phyloP scores from a whole-genome alignment of 2,329 filamentous ascomycete genomes.

The Macrophomina pseudophaseolina region DNA sequence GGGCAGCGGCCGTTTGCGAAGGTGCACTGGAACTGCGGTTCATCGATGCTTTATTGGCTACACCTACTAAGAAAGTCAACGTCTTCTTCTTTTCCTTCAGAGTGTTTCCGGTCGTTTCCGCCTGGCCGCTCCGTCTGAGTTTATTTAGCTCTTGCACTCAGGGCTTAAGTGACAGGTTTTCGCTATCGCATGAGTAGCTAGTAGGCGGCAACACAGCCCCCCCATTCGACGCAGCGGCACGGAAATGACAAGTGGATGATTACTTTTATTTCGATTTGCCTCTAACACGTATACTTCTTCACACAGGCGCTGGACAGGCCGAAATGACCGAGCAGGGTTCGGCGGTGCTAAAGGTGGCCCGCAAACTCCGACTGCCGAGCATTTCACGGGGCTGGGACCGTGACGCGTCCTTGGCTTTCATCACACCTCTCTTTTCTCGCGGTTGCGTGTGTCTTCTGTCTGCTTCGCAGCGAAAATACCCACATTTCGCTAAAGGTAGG shows the following conservation, averaged over 20 bases:
- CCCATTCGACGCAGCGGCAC: neutral
- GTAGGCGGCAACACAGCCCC: neutral
- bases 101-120: neutral
- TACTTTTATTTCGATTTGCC: constrained; percentile 16
- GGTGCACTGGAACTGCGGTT: neutral
- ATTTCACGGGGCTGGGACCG: constrained; percentile 6
- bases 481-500: constrained; percentile 18
- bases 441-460: neutral
- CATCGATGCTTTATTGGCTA: constrained; percentile 1
- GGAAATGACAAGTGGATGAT: neutral
- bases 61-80: neutral
- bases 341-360: neutral
- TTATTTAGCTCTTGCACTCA: neutral
- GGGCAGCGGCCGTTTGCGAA: too few species aligned
- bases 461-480: neutral
- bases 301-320: neutral
- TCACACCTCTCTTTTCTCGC: neutral
- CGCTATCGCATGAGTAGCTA: neutral
- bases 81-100: neutral
- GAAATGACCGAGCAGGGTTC: constrained; percentile 8
- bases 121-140: neutral
- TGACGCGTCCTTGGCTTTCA: constrained; percentile 21
- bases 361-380: constrained; percentile 15
- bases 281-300: constrained; percentile 3
- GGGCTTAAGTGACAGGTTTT: neutral